Evolutionary conservation across 306 rosid species (phyloP).

Genomic region (Rosa chinensis): DNA sequence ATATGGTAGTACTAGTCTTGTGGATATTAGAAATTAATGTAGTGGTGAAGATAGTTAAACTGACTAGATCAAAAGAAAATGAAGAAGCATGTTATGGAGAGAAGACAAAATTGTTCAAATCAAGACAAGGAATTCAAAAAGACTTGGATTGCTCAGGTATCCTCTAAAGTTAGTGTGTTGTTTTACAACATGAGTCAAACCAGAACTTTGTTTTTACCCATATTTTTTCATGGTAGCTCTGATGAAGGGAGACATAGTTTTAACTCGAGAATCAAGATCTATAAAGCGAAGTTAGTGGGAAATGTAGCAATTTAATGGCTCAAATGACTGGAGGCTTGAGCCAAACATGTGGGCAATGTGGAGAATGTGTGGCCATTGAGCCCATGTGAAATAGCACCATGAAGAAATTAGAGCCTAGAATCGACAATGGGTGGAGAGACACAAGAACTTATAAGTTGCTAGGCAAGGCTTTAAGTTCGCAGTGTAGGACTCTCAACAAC

Average conservation of each 20-base stretch:
- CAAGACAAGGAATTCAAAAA: neutral
- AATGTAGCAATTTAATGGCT: neutral
- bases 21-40: neutral
- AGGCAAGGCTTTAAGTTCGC: neutral
- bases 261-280: neutral
- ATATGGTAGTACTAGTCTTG: neutral
- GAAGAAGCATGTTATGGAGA: too few species aligned
- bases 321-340: neutral
- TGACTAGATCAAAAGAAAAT: neutral
- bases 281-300: neutral
- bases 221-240: neutral
- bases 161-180: neutral
- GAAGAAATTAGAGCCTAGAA: neutral
- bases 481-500: neutral
- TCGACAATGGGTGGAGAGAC: neutral
- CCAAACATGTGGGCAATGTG: neutral
- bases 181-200: neutral
- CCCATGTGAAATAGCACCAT: neutral
- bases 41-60: neutral
- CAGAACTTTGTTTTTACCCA: neutral
- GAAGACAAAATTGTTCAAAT: neutral
- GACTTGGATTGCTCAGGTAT: neutral
- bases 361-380: neutral
- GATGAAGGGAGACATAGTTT: neutral
- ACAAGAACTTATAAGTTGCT: neutral